phyloP scores from a whole-genome alignment of 2,329 filamentous ascomycete genomes.

The Epichloe gansuensis region DNA sequence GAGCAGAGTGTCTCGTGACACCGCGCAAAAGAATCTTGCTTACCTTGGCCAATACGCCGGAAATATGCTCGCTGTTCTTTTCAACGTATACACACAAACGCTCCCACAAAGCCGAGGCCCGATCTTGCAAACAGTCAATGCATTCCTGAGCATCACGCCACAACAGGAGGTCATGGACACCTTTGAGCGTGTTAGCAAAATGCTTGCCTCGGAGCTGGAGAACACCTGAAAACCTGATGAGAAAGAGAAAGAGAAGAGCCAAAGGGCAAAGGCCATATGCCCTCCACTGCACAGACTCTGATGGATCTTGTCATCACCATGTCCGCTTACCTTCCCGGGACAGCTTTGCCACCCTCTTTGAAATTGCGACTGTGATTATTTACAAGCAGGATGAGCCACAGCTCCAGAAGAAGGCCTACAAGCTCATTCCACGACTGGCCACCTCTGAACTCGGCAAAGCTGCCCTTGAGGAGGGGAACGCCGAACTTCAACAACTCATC shows the following conservation, averaged over 20 bases:
- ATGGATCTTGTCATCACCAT: conserved; percentile 97
- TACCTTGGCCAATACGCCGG: conserved; percentile 69
- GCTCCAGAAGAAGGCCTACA: conserved; percentile 98
- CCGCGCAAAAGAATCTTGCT: conserved; percentile 68
- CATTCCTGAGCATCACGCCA: conserved; percentile 81
- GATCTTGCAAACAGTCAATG: conserved; percentile 88
- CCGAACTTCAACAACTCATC: conserved; percentile 72
- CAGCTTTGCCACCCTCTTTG: conserved; percentile 75
- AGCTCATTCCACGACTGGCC: conserved; percentile 82
- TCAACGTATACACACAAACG: conserved; percentile 97
- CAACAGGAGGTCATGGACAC: conserved; percentile 70
- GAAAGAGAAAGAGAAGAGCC: conserved; percentile 54
- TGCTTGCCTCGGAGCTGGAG: conserved; percentile 63
- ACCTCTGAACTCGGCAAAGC: conserved; percentile 64
- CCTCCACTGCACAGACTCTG: conserved; percentile 83
- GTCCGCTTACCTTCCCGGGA: conserved; percentile 78
- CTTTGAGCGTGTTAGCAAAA: conserved; percentile 73
- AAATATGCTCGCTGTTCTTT: conserved; percentile 90
- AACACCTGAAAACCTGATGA: conserved; percentile 38
- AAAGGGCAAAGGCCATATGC: conserved; percentile 60
- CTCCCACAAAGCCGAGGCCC: conserved; percentile 83
- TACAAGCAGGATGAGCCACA: conserved; percentile 76
- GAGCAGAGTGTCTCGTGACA: conserved; percentile 61
- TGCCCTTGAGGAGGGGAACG: conserved; percentile 65
- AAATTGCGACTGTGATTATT: conserved; percentile 73